These are phyloP conservation scores for Triangularia setosa DNA, from an alignment of 2,329 filamentous ascomycete genomes.

Conservation along the genomic window DNA sequence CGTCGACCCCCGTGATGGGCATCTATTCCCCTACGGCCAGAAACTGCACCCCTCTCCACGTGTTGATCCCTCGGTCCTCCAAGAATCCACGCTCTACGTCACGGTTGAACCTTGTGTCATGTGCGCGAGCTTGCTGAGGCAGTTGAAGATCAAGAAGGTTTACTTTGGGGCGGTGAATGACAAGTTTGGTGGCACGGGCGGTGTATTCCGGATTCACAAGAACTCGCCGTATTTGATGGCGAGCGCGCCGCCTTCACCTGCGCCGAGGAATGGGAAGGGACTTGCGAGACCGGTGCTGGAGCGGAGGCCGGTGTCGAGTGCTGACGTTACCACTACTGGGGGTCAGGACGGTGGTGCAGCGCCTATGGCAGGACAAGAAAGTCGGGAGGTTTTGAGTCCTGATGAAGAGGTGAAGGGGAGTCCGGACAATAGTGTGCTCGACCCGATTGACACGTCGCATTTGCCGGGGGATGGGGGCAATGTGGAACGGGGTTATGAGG, in stretches of 20 bases:
- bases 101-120: constrained; percentile 99
- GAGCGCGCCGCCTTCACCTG: constrained; percentile 37
- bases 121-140: constrained; percentile 89
- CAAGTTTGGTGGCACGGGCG: constrained; percentile 92
- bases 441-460: constrained; percentile 14
- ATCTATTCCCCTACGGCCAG: constrained; percentile 59
- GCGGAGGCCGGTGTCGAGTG: constrained; percentile 21
- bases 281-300: constrained; percentile 27
- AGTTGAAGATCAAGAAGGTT: constrained; percentile 82
- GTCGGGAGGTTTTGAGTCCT: constrained; percentile 8
- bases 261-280: constrained; percentile 25
- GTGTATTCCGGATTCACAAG: constrained; percentile 81
- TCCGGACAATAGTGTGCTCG: constrained; percentile 1
- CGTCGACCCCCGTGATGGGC: constrained; percentile 51
- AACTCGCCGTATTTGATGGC: constrained; percentile 48
- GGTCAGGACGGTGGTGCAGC: neutral
- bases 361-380: constrained; percentile 5
- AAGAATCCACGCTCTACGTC: constrained; percentile 78
- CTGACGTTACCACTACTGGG: neutral
- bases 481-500: constrained; percentile 74
- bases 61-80: constrained; percentile 65
- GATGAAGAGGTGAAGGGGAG: constrained; percentile 10
- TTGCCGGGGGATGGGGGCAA: constrained; percentile 57
- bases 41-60: constrained; percentile 52
- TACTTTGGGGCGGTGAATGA: constrained; percentile 96